Base-by-base conservation (phyloP, 371 early-diverging fungal genomes). In the Syncephalastrum contaminatum region DNA sequence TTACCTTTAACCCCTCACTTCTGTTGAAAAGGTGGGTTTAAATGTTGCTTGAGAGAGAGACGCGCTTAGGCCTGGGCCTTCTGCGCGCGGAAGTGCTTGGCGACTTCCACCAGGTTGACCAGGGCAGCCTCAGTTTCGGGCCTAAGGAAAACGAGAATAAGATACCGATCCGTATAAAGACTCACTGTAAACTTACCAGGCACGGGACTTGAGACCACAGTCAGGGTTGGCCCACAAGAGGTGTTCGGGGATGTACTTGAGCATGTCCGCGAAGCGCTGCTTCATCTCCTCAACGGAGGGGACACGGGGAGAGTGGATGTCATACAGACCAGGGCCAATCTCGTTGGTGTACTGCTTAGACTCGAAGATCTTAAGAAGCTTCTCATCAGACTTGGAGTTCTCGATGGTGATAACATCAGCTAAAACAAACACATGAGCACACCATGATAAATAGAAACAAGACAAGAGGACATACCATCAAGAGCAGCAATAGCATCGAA, bases 321-420 rank as follows among this genome's bases (percentile, higher is more conserved):
- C 98, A 73, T 92, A 96, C 62, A 96, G 77, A 68, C 98, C 98
- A 48, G 98, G 98, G 39, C 98, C 98, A 48, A 97, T 89, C 63
- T 88, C 94, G 59, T 93, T 91, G 48, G 86, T 75, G 82, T 97
- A 97, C 27, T 82, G 86, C 70, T 88, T 84, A 46, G 72, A 63
- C 63, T 91, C 89, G 73, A 96, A 94, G 56, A 93, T 93, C 53
- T 81, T 67, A 39, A 97, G 80, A 27, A 97, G 88, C 84, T 96
- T 96, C 68, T 94, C 84, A 69, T 96, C 94, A 48, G 95, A 94
- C 83, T 94, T 93, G 67, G 94, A 88, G 86, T 92, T 93, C 77
- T 97, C 98, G 70, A 97, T 96, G 56, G 98, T 94, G 67, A 97
- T 86, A 50, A 93, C 96, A 83, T 97, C 96, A 64, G 94, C 93